phyloP scores from a whole-genome alignment of 495 filamentous ascomycete genomes.

The Xylaria castorea region DNA sequence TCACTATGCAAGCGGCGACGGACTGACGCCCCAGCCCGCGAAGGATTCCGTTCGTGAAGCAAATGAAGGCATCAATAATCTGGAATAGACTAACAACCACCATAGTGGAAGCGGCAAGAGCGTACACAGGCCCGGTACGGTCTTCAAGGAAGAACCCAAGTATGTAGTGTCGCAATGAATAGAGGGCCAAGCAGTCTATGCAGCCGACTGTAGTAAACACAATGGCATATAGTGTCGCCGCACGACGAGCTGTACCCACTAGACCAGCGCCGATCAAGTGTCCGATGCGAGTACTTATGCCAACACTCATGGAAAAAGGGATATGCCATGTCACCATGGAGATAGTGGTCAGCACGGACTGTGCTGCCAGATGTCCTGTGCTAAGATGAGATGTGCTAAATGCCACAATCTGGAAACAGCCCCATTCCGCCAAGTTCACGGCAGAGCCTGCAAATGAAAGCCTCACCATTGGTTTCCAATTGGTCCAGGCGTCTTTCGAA shows the following conservation, averaged over 20 bases:
- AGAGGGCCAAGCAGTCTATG: constrained; percentile 42
- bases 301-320: constrained; percentile 70
- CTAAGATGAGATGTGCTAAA: constrained; percentile 57
- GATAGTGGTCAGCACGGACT: constrained; percentile 69
- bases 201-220: constrained; percentile 41
- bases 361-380: constrained; percentile 63
- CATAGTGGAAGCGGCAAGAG: constrained; percentile 36
- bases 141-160: constrained; percentile 51
- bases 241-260: constrained; percentile 38
- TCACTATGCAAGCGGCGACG: constrained; percentile 73
- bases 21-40: constrained; percentile 72
- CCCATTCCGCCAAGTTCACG: constrained; percentile 64
- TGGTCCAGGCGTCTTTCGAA: constrained; percentile 51
- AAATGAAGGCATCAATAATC: constrained; percentile 44
- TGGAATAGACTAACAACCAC: constrained; percentile 49
- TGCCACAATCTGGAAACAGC: constrained; percentile 64
- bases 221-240: constrained; percentile 41
- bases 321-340: constrained; percentile 69
- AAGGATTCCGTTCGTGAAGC: constrained; percentile 70
- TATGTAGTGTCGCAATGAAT: constrained; percentile 41
- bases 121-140: constrained; percentile 31
- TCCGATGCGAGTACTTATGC: constrained; percentile 67
- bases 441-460: constrained; percentile 62
- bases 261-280: constrained; percentile 64
- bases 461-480: constrained; percentile 63